Evolutionary conservation across 208 protist species (phyloP), one percentile per base, ranked within the genome.

Genomic region (Leishmania guyanensis): DNA sequence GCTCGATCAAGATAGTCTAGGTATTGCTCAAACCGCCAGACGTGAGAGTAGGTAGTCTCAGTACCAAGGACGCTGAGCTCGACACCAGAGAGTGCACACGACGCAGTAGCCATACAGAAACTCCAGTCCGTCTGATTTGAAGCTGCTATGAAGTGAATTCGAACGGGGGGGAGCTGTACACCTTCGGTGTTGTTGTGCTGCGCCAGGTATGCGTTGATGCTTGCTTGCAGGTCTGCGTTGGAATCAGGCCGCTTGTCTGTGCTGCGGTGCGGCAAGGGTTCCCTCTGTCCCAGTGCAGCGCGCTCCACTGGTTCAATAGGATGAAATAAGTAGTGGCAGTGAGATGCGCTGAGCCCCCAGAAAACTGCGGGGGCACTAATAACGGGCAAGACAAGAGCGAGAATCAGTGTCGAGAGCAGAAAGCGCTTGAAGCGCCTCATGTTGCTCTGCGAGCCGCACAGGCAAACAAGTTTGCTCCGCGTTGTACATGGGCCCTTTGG

Each of bases 1-100:
- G 87, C 83, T 20, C 56, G 62, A 20, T 76, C 86, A 16, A 80
- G 76, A 29, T 78, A 90, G 54, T 85, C 79, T 12, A 87, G 48
- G 36, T 81, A 77, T 8, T 46, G 50, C 56, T 83, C 14, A 46
- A 80, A 77, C 0, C 86, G 86, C 16, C 33, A 73, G 22, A 87
- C 64, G 78, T 87, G 84, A 17, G 78, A 81, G 84, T 90, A 90
- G 20, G 76, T 29, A 54, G 54, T 6, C 14, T 68, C 54, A 26
- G 73, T 80, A 50, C 84, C 84, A 20, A 88, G 70, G 2, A 85
- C 1, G 0, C 69, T 77, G 14, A 85, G 48, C 39, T 60, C 74
- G 5, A 87, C 36, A 1, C 81, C 86, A 60, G 77, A 62, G 9
- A 84, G 80, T 8, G 79, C 60, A 12, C 79, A 81, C 26, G 86